Evolutionary conservation across 2,329 filamentous ascomycete genomes (phyloP).

Genomic region (Aureobasidium sp.): DNA sequence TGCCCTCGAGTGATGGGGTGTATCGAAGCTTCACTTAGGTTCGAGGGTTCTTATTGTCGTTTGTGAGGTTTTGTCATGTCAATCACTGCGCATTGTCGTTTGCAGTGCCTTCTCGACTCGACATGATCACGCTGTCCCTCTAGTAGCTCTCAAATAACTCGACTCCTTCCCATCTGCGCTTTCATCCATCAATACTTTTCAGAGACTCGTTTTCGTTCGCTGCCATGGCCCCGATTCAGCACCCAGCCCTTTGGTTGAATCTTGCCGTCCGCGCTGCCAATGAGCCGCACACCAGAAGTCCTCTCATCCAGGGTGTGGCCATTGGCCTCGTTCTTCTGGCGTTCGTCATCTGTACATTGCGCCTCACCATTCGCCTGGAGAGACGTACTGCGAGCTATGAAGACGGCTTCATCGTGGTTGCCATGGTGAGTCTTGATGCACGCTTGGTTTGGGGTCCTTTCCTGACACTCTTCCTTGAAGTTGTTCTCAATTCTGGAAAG

Average conservation of each 20-base stretch:
- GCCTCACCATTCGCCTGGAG: not conserved
- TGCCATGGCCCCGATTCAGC: not conserved
- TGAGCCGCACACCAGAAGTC: not conserved
- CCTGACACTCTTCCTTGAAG: not conserved
- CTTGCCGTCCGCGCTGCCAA: not conserved
- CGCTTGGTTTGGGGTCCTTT: not conserved
- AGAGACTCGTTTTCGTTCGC: not conserved
- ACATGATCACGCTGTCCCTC: not conserved
- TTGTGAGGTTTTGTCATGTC: not conserved
- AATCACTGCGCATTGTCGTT: conserved; percentile 4
- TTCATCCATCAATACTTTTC: not conserved
- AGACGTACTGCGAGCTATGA: conserved; percentile 1
- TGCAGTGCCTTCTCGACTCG: conserved; percentile 8
- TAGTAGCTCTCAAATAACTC: not conserved
- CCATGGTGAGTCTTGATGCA: not conserved
- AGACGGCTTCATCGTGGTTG: conserved; percentile 3
- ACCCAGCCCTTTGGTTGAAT: not conserved
- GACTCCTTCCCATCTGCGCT: not conserved
- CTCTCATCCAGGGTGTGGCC: conserved; percentile 2
- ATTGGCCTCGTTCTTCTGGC: not conserved
- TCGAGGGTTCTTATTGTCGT: not conserved
- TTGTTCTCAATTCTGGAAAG: conserved; percentile 4
- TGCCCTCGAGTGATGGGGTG: not conserved
- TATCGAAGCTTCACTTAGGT: not conserved
- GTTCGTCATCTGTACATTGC: not conserved